Evolutionary conservation across 441 rosid species (phyloP).

Genomic region (Francoa sonchifolia): DNA sequence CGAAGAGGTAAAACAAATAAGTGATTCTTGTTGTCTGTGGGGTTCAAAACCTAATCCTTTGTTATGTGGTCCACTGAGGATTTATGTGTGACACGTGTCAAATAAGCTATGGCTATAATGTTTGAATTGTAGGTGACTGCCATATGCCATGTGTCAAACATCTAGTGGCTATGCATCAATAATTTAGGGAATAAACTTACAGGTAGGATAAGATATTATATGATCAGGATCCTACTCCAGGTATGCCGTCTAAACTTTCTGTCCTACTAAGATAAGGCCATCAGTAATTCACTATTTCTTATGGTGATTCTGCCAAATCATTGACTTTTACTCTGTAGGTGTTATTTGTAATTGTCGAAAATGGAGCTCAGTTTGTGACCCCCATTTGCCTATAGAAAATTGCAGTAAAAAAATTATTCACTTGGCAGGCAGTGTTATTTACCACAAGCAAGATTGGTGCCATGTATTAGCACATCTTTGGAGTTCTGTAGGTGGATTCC

Average conservation of each 20-base stretch:
- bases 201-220: constrained; percentile 24
- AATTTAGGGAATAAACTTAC: constrained; percentile 6
- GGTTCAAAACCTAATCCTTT: constrained; percentile 15
- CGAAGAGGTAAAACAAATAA: constrained; percentile 10
- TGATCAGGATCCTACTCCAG: constrained; percentile 13
- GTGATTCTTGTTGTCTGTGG: constrained; percentile 14
- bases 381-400: constrained; percentile 1
- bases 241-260: constrained; percentile 10
- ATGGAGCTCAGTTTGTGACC: constrained; percentile 13
- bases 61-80: constrained; percentile 9
- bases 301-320: too few species aligned
- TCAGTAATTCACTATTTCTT: constrained; percentile 7
- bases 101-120: constrained; percentile 7
- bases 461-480: constrained; percentile 63
- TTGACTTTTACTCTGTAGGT: constrained; percentile 14
- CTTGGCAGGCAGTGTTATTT: constrained; percentile 14
- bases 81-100: constrained; percentile 12
- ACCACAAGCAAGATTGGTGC: constrained; percentile 76
- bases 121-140: constrained; percentile 5
- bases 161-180: constrained; percentile 9
- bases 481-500: constrained; percentile 96
- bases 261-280: constrained; percentile 3
- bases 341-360: constrained; percentile 5
- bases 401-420: constrained; percentile 4
- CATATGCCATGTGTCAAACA: constrained; percentile 14